Evolutionary conservation across 169 alveolate genomes (phyloP).

Genomic region (Neospora caninum): DNA sequence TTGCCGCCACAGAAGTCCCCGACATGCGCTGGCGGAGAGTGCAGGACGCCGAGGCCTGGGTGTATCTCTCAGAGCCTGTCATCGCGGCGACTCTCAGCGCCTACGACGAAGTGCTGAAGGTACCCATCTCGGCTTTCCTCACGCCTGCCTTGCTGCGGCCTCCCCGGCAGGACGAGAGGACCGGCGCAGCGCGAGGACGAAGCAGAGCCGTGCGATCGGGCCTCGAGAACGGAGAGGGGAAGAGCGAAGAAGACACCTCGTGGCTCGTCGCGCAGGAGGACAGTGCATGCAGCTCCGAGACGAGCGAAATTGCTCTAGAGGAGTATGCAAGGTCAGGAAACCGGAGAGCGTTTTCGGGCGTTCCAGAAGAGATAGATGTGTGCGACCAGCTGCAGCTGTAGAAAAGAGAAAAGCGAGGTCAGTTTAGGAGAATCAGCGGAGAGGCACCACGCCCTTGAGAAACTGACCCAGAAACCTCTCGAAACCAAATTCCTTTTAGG

Average conservation of each 20-base stretch:
- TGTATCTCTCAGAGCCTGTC: background rate
- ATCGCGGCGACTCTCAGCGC: background rate
- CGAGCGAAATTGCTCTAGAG: background rate
- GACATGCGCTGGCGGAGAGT: background rate
- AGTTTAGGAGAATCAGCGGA: background rate
- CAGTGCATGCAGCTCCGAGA: background rate
- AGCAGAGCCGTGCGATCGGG: background rate
- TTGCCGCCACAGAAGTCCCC: background rate
- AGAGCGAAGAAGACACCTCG: background rate
- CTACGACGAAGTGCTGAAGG: background rate
- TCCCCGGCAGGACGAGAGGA: background rate
- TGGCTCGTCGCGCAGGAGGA: background rate
- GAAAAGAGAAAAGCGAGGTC: background rate
- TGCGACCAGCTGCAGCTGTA: background rate
- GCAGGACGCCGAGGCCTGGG: background rate
- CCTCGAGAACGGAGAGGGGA: background rate
- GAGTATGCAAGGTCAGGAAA: background rate
- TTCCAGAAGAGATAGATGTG: background rate
- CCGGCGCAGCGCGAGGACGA: background rate
- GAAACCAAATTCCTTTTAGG: no score
- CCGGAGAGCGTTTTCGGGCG: background rate
- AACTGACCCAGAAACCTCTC: no score
- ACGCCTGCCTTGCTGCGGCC: background rate
- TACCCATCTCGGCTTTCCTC: background rate
- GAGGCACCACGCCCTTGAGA: no score